Conservation (phyloP, 768 basidiomycete species). For the Pluteus cervinus region DNA sequence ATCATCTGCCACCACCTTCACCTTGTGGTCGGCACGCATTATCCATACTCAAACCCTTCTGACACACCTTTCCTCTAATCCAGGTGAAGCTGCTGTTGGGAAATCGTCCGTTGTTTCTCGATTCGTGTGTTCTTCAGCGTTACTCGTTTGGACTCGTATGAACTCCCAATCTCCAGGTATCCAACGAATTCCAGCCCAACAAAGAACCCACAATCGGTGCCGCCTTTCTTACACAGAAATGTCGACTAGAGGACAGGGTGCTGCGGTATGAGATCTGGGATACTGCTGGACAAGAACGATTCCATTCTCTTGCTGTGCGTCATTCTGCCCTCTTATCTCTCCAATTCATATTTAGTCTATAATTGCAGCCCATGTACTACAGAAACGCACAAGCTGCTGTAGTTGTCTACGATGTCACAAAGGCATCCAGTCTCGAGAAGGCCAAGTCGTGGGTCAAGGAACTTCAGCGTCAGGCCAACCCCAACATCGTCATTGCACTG, state of each 20-base stretch:
- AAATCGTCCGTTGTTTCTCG: conserved; percentile 98
- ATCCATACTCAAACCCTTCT: conserved; percentile 3
- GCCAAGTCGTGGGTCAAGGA: conserved; percentile 99
- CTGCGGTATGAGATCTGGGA: conserved; percentile 97
- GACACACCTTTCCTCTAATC: conserved; percentile 11
- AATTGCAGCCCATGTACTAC: conserved; percentile 89
- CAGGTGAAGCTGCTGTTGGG: conserved; percentile 97
- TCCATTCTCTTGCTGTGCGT: conserved; percentile 92
- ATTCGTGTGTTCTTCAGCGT: conserved; percentile 58
- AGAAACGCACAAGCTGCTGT: conserved; percentile 97
- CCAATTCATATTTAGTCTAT: conserved; percentile 10
- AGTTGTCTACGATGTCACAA: conserved; percentile 97
- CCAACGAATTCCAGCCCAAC: conserved; percentile 98
- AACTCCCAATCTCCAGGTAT: conserved; percentile 46
- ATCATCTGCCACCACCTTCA: conserved; percentile 3
- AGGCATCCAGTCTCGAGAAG: conserved; percentile 92
- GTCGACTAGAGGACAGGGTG: conserved; percentile 89
- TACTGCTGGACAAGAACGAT: conserved; percentile 92
- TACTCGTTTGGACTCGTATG: conserved; percentile 11
- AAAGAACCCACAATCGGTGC: conserved; percentile 99
- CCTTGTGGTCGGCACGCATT: conserved; percentile 7
- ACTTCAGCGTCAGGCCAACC: conserved; percentile 96
- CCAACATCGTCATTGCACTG: conserved; percentile 97
- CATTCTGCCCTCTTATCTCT: conserved; percentile 5
- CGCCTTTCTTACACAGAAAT: conserved; percentile 93